These are phyloP conservation scores for Leishmania arabica DNA, from an alignment of 208 protist genomes.

Conservation along the genomic window DNA sequence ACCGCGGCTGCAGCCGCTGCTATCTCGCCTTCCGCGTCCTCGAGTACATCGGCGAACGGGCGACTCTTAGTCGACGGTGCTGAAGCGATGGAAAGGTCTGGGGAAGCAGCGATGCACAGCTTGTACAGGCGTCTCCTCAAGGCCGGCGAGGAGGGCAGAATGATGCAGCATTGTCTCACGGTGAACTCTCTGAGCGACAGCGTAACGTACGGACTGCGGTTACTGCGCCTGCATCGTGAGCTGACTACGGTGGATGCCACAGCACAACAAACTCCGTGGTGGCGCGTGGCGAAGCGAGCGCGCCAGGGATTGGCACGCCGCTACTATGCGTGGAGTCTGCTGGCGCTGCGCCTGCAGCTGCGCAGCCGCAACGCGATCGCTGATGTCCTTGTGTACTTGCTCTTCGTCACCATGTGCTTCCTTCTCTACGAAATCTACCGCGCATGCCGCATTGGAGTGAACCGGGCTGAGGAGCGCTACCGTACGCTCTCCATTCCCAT, in stretches of 20 bases:
- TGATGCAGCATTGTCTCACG: constrained; percentile 71
- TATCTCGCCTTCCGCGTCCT: not conserved
- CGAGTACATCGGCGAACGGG: not conserved
- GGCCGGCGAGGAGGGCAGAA: constrained; percentile 64
- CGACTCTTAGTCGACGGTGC: not conserved
- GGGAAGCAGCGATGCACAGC: constrained; percentile 33
- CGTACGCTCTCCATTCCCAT: constrained; percentile 76
- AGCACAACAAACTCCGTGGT: constrained; percentile 31
- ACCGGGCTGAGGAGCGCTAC: constrained; percentile 78
- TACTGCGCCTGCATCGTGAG: constrained; percentile 68
- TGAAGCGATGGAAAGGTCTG: not conserved
- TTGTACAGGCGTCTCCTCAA: constrained; percentile 81
- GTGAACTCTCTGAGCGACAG: constrained; percentile 51
- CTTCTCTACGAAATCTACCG: constrained; percentile 84
- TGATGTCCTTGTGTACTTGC: constrained; percentile 71
- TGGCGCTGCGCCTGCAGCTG: constrained; percentile 61
- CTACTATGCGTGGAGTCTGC: constrained; percentile 65
- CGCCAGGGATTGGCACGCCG: constrained; percentile 43
- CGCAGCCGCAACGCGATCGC: constrained; percentile 66
- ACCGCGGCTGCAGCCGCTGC: constrained; percentile 1
- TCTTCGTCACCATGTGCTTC: constrained; percentile 65
- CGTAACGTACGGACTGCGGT: constrained; percentile 52
- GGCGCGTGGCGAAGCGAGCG: constrained; percentile 34
- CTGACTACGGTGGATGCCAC: constrained; percentile 59
- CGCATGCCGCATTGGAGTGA: constrained; percentile 76